phyloP scores from a whole-genome alignment of 305 asterid species.

The Fraxinus ornus region DNA sequence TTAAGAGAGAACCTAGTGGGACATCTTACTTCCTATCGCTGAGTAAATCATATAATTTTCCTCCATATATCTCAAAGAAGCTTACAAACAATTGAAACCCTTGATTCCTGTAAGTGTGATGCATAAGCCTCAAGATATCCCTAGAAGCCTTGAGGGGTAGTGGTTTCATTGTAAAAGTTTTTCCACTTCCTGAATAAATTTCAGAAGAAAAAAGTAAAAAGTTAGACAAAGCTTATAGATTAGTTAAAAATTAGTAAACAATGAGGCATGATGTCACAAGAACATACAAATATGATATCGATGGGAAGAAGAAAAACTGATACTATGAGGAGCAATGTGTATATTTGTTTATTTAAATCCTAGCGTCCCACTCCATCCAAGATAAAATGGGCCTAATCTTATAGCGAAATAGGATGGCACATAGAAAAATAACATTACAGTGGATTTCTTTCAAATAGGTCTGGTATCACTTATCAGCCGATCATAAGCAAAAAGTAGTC shows the following conservation, averaged over 20 bases:
- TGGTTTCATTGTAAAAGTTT: slow-evolving; percentile 97
- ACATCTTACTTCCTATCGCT: slow-evolving; percentile 82
- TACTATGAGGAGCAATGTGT: not conserved
- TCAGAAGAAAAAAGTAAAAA: not conserved
- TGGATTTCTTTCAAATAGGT: not conserved
- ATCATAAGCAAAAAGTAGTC: not conserved
- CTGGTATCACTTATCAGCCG: not conserved
- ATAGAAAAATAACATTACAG: not conserved
- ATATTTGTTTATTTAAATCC: not conserved
- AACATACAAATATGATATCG: not conserved
- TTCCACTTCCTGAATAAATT: slow-evolving; percentile 84
- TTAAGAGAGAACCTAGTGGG: not conserved
- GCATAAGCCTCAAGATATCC: slow-evolving; percentile 92
- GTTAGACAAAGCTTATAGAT: not conserved
- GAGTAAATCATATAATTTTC: slow-evolving; percentile 91
- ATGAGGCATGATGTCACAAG: not conserved
- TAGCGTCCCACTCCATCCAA: not conserved
- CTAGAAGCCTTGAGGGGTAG: slow-evolving; percentile 90
- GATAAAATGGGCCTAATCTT: not conserved
- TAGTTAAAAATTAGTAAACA: not conserved
- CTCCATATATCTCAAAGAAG: slow-evolving; percentile 98
- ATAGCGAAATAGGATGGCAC: not conserved
- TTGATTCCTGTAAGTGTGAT: slow-evolving; percentile 90
- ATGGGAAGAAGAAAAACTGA: not conserved
- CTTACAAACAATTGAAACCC: slow-evolving; percentile 88